Conservation (phyloP, 179 eudicot species). For the Vitellaria paradoxa region DNA sequence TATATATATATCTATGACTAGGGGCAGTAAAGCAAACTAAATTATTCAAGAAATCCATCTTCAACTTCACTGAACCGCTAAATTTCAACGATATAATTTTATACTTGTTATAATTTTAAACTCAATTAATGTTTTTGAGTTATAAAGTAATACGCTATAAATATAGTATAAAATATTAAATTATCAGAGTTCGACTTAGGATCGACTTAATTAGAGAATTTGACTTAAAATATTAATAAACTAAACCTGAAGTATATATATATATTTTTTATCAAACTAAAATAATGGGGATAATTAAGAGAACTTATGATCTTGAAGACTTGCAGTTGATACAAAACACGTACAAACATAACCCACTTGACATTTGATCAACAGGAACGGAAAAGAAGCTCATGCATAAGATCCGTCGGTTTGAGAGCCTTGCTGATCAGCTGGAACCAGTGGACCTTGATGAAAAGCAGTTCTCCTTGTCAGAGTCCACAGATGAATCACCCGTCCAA, state of each 20-base stretch:
- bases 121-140: too few relatives aligned
- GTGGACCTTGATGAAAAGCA: slow-evolving; percentile 52
- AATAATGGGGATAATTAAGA: too few relatives aligned
- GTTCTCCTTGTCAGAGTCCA: slow-evolving; percentile 28
- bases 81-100: too few relatives aligned
- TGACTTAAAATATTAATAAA: too few relatives aligned
- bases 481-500: slow-evolving; percentile 20
- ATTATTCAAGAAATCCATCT: not conserved
- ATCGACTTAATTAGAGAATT: too few relatives aligned
- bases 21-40: not conserved
- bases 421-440: slow-evolving; percentile 52
- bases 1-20: not conserved
- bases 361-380: slow-evolving; percentile 38
- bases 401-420: slow-evolving; percentile 46
- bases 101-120: too few relatives aligned
- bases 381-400: slow-evolving; percentile 56
- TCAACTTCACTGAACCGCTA: too few relatives aligned
- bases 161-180: too few relatives aligned
- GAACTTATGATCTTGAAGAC: not conserved
- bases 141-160: too few relatives aligned
- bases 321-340: not conserved
- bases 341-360: not conserved
- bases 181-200: too few relatives aligned
- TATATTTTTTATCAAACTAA: too few relatives aligned
- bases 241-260: too few relatives aligned